A percentile compares a stretch with the other conserved stretches of the same genome.
phyloP scores from a whole-genome alignment of 495 filamentous ascomycete species.

The Hyaloscypha finlandica region DNA sequence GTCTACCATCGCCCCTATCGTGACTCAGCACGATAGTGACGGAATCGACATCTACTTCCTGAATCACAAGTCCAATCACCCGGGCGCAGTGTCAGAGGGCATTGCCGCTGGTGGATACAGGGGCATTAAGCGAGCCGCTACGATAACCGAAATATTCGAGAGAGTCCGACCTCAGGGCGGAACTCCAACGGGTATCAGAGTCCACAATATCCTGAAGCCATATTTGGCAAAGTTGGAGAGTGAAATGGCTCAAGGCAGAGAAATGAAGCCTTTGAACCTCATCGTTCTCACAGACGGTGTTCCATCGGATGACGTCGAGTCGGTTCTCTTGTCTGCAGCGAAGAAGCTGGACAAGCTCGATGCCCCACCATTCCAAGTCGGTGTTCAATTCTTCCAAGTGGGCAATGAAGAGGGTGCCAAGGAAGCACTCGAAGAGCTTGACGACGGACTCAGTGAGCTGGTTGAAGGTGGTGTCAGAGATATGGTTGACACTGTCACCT shows the following conservation, averaged over 20 bases:
- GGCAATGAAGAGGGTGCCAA: conserved; percentile 70
- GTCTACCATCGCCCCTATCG: conserved; percentile 78
- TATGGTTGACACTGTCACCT: conserved; percentile 93
- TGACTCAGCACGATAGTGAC: conserved; percentile 78
- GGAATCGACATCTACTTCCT: conserved; percentile 97
- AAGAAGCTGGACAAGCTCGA: conserved; percentile 68
- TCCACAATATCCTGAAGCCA: conserved; percentile 71
- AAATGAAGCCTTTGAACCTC: conserved; percentile 84
- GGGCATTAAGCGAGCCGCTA: conserved; percentile 53
- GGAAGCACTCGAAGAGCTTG: conserved; percentile 68
- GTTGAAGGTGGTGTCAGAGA: conserved; percentile 65
- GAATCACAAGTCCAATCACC: conserved; percentile 53
- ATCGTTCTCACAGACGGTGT: conserved; percentile 92
- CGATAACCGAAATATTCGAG: conserved; percentile 68
- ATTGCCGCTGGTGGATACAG: conserved; percentile 49
- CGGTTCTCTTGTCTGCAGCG: conserved; percentile 66
- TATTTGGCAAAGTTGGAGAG: conserved; percentile 54
- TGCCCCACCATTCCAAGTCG: conserved; percentile 83
- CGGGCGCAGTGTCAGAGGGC: conserved; percentile 31
- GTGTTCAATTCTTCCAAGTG: conserved; percentile 97
- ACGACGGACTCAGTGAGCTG: conserved; percentile 67
- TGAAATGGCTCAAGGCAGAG: conserved; percentile 45
- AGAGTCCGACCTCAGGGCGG: conserved; percentile 61
- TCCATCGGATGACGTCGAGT: conserved; percentile 77
- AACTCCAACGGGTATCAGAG: conserved; percentile 75